Conservation (phyloP, 208 protist genomes). For the Leishmania guyanensis region DNA sequence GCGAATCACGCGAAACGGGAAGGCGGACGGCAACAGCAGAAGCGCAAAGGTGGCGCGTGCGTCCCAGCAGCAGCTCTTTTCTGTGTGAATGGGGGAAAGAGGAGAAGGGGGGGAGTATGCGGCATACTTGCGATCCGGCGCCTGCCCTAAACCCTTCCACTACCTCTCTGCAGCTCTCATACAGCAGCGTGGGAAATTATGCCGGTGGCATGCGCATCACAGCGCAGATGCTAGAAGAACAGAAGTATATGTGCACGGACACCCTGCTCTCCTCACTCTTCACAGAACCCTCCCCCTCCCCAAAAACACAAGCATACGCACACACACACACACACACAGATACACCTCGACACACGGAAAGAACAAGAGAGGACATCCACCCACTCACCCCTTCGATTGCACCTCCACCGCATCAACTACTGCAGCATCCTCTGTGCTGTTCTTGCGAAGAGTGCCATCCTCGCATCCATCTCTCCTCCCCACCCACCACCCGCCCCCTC, state of each 20-base stretch:
- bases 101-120: background rate
- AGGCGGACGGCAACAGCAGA: background rate
- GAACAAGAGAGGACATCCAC: background rate
- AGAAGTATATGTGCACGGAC: too few species aligned
- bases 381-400: background rate
- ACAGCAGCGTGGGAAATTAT: background rate
- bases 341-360: background rate
- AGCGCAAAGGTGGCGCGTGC: too few species aligned
- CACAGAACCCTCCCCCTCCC: background rate
- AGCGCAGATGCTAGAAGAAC: background rate
- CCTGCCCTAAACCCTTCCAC: background rate
- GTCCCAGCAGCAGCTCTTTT: background rate
- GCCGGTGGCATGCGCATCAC: background rate
- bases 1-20: background rate
- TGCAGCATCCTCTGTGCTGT: background rate
- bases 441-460: background rate
- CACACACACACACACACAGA: background rate
- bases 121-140: background rate
- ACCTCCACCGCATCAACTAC: background rate
- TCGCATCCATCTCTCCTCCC: background rate
- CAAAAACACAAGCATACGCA: background rate
- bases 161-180: background rate
- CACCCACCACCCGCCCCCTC: background rate
- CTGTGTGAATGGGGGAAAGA: background rate
- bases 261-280: background rate